Evolutionary conservation across 179 eudicot species (phyloP).

Genomic region (Actinidia arguta): DNA sequence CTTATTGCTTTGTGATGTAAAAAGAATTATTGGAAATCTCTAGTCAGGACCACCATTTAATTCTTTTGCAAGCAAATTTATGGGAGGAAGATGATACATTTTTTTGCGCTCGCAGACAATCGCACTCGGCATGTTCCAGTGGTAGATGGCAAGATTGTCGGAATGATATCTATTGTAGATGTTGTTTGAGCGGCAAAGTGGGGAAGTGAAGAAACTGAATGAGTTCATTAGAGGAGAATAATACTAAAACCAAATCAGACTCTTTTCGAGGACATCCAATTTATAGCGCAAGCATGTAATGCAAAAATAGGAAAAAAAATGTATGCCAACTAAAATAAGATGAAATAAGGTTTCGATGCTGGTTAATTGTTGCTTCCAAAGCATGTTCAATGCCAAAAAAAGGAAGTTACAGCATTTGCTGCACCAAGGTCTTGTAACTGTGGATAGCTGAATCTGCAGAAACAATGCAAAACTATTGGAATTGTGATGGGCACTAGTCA

Average conservation of each 20-base stretch:
- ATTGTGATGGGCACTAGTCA: too few species aligned
- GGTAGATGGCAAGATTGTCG: conserved; percentile 75
- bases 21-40: background rate
- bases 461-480: background rate
- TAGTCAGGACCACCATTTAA: background rate
- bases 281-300: background rate
- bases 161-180: conserved; percentile 86
- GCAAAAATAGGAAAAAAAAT: background rate
- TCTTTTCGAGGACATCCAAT: conserved; percentile 46
- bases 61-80: background rate
- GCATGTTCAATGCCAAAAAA: background rate
- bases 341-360: background rate
- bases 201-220: conserved; percentile 71
- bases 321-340: too few species aligned
- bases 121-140: conserved; percentile 86
- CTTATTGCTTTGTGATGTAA: background rate
- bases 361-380: too few species aligned
- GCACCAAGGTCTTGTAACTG: background rate
- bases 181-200: conserved; percentile 82
- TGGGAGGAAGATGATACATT: background rate
- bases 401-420: background rate
- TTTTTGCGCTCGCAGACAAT: conserved; percentile 55
- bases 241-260: conserved; percentile 45
- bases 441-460: background rate
- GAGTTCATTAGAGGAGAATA: conserved; percentile 84